phyloP scores from a whole-genome alignment of 2,329 filamentous ascomycete genomes.

The Pestalotiopsis sp. region DNA sequence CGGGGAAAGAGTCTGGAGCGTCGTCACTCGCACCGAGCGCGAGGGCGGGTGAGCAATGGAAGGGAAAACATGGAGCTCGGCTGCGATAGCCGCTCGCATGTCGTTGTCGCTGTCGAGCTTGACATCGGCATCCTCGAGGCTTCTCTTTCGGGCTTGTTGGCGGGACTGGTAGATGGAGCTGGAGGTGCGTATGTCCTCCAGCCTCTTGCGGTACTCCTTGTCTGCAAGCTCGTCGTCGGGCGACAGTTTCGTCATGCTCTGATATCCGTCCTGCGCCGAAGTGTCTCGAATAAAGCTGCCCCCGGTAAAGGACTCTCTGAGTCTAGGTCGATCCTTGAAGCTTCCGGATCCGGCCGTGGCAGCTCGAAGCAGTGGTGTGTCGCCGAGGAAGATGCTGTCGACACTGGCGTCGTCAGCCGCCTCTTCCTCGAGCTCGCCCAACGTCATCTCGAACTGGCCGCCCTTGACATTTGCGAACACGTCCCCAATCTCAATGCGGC shows the following conservation, averaged over 20 bases:
- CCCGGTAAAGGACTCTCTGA: slow-evolving; percentile 6
- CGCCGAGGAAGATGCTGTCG: background rate
- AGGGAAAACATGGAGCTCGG: slow-evolving; percentile 46
- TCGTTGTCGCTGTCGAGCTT: slow-evolving; percentile 40
- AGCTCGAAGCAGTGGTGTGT: slow-evolving; percentile 9
- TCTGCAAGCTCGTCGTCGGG: slow-evolving; percentile 28
- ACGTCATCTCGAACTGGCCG: slow-evolving; percentile 50
- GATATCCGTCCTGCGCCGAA: slow-evolving; percentile 3
- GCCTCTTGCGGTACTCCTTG: slow-evolving; percentile 36
- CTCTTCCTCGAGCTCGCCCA: slow-evolving; percentile 34
- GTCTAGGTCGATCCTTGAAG: slow-evolving; percentile 6
- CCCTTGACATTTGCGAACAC: slow-evolving; percentile 57
- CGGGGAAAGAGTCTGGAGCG: slow-evolving; percentile 28
- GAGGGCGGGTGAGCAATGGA: slow-evolving; percentile 52
- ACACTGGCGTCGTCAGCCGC: background rate
- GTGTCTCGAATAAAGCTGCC: slow-evolving; percentile 3
- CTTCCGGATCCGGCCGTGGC: slow-evolving; percentile 2
- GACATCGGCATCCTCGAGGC: slow-evolving; percentile 32
- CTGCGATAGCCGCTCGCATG: slow-evolving; percentile 50
- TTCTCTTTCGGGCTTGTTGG: slow-evolving; percentile 27
- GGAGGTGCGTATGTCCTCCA: slow-evolving; percentile 39
- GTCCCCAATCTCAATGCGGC: slow-evolving; percentile 51
- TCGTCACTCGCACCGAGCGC: slow-evolving; percentile 49
- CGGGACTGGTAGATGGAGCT: slow-evolving; percentile 38
- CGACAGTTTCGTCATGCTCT: slow-evolving; percentile 11